Conservation (phyloP, 495 filamentous ascomycete genomes). For the Podospora bellae-mahoneyi region DNA sequence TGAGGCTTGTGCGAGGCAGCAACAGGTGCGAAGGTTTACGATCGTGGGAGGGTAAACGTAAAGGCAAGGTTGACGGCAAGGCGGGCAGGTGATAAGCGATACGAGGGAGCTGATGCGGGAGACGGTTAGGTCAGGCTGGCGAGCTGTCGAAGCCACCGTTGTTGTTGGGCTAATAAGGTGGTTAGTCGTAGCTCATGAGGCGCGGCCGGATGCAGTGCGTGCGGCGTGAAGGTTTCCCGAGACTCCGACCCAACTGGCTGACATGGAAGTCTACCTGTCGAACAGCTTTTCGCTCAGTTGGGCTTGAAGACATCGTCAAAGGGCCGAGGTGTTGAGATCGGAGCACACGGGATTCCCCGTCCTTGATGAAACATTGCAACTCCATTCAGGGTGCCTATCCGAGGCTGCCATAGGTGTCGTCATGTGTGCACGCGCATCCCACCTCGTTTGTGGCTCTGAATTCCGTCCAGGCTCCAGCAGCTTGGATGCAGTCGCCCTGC, state of each 20-base stretch:
- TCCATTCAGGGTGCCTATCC: neutral
- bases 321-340: neutral
- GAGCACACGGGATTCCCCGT: neutral
- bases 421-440: slow-evolving; percentile 2
- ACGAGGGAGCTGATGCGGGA: neutral
- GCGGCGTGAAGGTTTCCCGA: neutral
- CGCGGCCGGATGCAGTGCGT: neutral
- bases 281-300: too few relatives aligned
- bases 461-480: neutral
- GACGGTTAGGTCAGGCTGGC: neutral
- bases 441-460: neutral
- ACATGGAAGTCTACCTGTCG: too few relatives aligned
- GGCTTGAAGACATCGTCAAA: neutral
- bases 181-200: neutral
- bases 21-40: neutral
- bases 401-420: slow-evolving; percentile 5
- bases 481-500: neutral
- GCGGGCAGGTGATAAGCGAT: neutral
- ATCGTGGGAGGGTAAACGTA: neutral
- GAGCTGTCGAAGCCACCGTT: neutral
- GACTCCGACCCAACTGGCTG: neutral
- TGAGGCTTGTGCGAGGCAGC: neutral
- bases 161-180: neutral
- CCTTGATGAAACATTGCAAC: neutral
- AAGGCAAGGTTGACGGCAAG: neutral